Base-by-base conservation (phyloP, 352 stramenopile species). In the Phytophthora sp. region DNA sequence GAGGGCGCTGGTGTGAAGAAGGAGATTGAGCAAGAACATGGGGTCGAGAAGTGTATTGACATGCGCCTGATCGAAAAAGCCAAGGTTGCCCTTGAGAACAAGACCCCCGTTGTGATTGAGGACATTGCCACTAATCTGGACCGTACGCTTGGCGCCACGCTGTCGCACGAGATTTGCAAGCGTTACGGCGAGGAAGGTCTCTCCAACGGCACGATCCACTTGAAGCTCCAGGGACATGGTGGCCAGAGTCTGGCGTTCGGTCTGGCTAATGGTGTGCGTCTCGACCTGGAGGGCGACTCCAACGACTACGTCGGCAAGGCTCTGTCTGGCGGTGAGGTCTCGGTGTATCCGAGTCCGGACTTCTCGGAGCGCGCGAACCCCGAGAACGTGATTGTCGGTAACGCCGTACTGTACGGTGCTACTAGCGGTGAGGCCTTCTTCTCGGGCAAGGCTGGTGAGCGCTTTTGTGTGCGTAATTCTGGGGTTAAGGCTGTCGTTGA, bases 281-380 rank as follows among this genome's bases (percentile, higher is more conserved):
- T 98, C 35, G 91, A 94, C 59, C 70, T 91, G 24, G 82, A 97
- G 44, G 96, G 96, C 41, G 96, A 99, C 80, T 95, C 93, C 38
- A 98, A 99, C 76, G 96, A 99, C 76, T 98, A 98, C 69, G 93
- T 97, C 23, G 95, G 95, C 66, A 99, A 98, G 80, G 90, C 93
- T 31, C 80, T 98, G 30, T 97, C 89, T 33, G 94, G 94, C 41
- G 94, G 95, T 63, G 95, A 97, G 65, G 91, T 99, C 69, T 79
- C 90, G 24, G 94, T 99, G 13, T 96, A 89, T 64, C 95, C 95
- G 21, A 80, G 77, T 46, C 50, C 55, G 2, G 77, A 86, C 6
- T 89, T 89, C 31, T 77, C 80, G 4, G 77, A 88, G 49, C 78
- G 85, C 49, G 82, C 89, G 5, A 70, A 98, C 46, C 67, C 73